phyloP scores from a whole-genome alignment of 805 yeast genomes.

The Candida taoyuanica region DNA sequence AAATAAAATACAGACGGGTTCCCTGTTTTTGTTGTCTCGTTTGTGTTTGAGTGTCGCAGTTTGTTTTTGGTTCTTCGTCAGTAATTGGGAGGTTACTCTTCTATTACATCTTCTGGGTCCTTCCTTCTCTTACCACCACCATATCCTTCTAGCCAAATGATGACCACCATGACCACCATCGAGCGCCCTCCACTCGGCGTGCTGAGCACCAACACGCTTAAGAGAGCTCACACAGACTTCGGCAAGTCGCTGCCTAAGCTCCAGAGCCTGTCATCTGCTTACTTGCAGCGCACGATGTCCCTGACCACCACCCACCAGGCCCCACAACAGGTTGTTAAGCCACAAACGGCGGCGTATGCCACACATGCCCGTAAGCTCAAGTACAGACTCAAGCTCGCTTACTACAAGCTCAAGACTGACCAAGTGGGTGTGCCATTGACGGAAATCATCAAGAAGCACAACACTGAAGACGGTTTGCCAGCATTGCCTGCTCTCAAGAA shows the following conservation, averaged over 20 bases:
- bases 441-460: constrained; percentile 24
- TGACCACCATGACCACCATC: constrained; percentile 15
- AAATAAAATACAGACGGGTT: not conserved
- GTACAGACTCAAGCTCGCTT: constrained; percentile 46
- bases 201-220: constrained; percentile 18
- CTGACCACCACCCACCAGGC: not conserved
- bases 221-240: constrained; percentile 12
- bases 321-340: constrained; percentile 1
- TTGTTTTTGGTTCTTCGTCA: not conserved
- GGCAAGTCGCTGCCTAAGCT: constrained; percentile 13
- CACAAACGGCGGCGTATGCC: constrained; percentile 3
- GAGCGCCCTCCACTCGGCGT: constrained; percentile 22
- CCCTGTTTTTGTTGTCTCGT: not conserved
- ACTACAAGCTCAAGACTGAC: constrained; percentile 46
- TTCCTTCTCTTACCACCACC: constrained; percentile 1
- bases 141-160: not conserved
- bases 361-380: constrained; percentile 38
- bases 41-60: too few species aligned
- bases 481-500: too few species aligned
- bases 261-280: not conserved
- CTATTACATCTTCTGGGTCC: too few species aligned
- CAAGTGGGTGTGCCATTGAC: constrained; percentile 35
- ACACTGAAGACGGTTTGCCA: too few species aligned
- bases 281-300: constrained; percentile 1
- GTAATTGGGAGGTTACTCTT: too few species aligned